A percentile compares a stretch with the other conserved stretches of the same genome.
Conservation (phyloP, 306 rosid genomes). For the Prunus mongolica region DNA sequence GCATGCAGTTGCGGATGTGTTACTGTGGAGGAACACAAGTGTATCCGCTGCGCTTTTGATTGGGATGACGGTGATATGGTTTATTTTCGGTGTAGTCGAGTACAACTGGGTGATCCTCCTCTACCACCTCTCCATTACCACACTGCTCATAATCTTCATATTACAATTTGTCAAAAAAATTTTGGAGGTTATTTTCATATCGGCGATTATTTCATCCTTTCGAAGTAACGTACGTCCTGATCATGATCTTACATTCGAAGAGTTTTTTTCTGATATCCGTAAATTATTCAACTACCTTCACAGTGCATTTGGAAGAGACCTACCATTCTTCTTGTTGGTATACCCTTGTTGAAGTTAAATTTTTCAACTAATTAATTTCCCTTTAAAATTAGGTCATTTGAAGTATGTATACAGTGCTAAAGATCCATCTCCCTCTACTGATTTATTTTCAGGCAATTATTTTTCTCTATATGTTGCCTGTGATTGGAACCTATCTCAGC, state of each 20-base stretch:
- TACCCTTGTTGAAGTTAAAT: neutral
- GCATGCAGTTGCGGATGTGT: conserved; percentile 60
- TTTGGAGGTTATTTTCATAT: rapidly evolving
- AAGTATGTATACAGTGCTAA: too few species aligned
- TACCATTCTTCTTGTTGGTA: conserved; percentile 67
- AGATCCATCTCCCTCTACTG: neutral
- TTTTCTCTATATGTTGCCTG: conserved; percentile 52
- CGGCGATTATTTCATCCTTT: too few species aligned
- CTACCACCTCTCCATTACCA: conserved; percentile 63
- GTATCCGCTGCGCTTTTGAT: conserved; percentile 49
- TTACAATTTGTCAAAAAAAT: neutral
- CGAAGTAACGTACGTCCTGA: too few species aligned
- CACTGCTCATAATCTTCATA: conserved; percentile 57
- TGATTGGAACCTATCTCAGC: conserved; percentile 63
- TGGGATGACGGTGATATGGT: conserved; percentile 67
- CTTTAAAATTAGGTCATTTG: too few species aligned
- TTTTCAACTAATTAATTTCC: too few species aligned
- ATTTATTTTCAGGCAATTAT: conserved; percentile 49
- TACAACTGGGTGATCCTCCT: conserved; percentile 63
- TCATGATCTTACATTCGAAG: conserved; percentile 44
- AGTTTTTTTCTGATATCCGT: conserved; percentile 46
- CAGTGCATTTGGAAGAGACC: conserved; percentile 55
- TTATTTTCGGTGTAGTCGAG: conserved; percentile 66
- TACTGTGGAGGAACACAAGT: conserved; percentile 58
- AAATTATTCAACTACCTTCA: conserved; percentile 44